These are phyloP conservation scores for Suhomyces taliae DNA, from an alignment of 1,139 yeast species.

Conservation along the genomic window DNA sequence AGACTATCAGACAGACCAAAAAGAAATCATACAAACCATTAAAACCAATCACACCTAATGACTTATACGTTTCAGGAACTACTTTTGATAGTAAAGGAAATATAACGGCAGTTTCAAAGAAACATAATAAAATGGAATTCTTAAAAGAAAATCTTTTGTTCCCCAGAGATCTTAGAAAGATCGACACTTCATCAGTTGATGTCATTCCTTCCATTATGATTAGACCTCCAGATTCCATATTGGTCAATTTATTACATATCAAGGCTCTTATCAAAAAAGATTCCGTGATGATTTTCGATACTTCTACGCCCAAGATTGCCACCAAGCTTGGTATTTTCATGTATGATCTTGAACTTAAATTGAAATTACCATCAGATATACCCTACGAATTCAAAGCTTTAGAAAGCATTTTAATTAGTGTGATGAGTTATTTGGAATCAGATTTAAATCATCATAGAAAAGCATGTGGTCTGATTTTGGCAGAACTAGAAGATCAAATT, in stretches of 20 bases:
- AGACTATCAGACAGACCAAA: not conserved
- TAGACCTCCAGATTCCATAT: conserved; percentile 67
- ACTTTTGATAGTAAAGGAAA: conserved; percentile 74
- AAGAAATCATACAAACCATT: conserved; percentile 16
- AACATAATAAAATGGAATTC: conserved; percentile 73
- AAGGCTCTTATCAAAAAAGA: conserved; percentile 84
- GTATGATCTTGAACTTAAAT: conserved; percentile 81
- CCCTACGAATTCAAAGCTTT: conserved; percentile 85
- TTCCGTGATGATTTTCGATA: conserved; percentile 79
- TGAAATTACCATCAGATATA: conserved; percentile 46
- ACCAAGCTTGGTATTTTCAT: conserved; percentile 73
- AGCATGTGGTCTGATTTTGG: conserved; percentile 73
- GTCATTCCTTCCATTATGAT: conserved; percentile 86
- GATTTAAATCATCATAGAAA: conserved; percentile 77
- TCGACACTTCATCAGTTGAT: conserved; percentile 86
- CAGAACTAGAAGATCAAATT: conserved; percentile 82
- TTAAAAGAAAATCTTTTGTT: conserved; percentile 71
- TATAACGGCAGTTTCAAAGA: conserved; percentile 72
- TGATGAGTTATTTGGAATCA: conserved; percentile 78
- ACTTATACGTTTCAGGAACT: conserved; percentile 62
- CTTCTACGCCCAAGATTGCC: conserved; percentile 55
- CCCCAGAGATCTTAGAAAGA: conserved; percentile 81
- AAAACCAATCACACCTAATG: conserved; percentile 60
- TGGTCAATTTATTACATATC: conserved; percentile 80
- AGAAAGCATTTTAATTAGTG: conserved; percentile 84